Conservation (phyloP, 129 eudicot species). For the Scalesia atractyloides region DNA sequence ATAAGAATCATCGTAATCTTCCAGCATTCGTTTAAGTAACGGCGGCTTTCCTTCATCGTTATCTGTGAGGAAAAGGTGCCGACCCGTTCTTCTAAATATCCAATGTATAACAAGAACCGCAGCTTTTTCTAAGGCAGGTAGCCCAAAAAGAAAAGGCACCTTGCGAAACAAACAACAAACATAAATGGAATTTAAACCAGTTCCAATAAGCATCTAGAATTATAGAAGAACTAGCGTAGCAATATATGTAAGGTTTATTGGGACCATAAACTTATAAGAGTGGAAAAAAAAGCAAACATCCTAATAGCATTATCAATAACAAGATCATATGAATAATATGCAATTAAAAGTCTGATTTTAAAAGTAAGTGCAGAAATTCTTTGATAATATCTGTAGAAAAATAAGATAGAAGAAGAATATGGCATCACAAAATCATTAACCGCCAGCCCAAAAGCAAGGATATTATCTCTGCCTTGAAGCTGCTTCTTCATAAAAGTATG, state of each 20-base stretch:
- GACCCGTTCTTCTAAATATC: slow-evolving; percentile 98
- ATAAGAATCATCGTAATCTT: slow-evolving; percentile 57
- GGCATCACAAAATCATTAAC: slow-evolving; percentile 14
- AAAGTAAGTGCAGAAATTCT: slow-evolving; percentile 2
- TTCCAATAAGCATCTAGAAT: slow-evolving; percentile 13
- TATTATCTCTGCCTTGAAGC: background rate
- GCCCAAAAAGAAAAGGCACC: slow-evolving; percentile 97
- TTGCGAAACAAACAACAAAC: slow-evolving; percentile 25
- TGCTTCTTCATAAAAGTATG: background rate
- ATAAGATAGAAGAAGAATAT: background rate
- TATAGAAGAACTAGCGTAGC: background rate
- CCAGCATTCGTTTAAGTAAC: slow-evolving; percentile 84
- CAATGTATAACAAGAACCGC: slow-evolving; percentile 77
- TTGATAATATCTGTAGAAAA: background rate
- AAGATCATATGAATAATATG: background rate
- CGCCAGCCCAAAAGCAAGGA: background rate
- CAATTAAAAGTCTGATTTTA: background rate
- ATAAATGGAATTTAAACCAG: slow-evolving; percentile 16
- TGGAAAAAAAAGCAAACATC: background rate
- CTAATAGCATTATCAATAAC: slow-evolving; percentile 5
- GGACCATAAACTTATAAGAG: background rate
- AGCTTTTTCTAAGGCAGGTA: slow-evolving; percentile 74
- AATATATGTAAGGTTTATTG: background rate
- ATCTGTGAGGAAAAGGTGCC: slow-evolving; percentile 90
- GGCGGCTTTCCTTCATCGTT: slow-evolving; percentile 91